Evolutionary conservation across 768 basidiomycete genomes (phyloP).

Genomic region (Leccinum disarticulatum): DNA sequence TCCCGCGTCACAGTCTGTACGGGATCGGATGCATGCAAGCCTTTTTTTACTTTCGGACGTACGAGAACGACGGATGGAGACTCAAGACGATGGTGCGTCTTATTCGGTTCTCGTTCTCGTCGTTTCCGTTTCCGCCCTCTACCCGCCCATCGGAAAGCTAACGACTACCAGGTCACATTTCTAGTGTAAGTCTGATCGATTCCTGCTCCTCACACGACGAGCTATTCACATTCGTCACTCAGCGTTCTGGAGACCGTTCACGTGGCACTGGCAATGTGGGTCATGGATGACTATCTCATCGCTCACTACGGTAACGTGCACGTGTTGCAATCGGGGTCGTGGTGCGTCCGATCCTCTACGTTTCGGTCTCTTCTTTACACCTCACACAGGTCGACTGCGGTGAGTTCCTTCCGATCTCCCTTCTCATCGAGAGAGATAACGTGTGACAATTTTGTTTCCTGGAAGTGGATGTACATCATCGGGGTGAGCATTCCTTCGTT

Average conservation of each 20-base stretch:
- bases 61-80: conserved; percentile 14
- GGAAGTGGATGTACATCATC: conserved; percentile 22
- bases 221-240: not conserved
- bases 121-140: not conserved
- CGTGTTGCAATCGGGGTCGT: conserved; percentile 15
- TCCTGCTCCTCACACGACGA: not conserved
- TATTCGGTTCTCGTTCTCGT: not conserved
- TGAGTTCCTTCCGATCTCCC: conserved; percentile 9
- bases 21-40: conserved; percentile 29
- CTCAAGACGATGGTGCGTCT: conserved; percentile 25
- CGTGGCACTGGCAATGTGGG: conserved; percentile 22
- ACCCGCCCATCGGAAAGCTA: not conserved
- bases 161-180: conserved; percentile 20
- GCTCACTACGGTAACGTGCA: conserved; percentile 14
- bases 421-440: not conserved
- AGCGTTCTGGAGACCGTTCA: conserved; percentile 25
- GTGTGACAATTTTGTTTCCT: not conserved
- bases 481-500: conserved; percentile 18
- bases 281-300: conserved; percentile 28
- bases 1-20: conserved; percentile 19
- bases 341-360: conserved; percentile 14
- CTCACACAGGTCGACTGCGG: conserved; percentile 16
- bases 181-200: conserved; percentile 16
- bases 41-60: conserved; percentile 29
- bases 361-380: not conserved